Percentiles rank a stretch among this genome's conserved stretches.
Evolutionary conservation across 345 rosid species (phyloP).

Genomic region (Odontarrhena argentea): DNA sequence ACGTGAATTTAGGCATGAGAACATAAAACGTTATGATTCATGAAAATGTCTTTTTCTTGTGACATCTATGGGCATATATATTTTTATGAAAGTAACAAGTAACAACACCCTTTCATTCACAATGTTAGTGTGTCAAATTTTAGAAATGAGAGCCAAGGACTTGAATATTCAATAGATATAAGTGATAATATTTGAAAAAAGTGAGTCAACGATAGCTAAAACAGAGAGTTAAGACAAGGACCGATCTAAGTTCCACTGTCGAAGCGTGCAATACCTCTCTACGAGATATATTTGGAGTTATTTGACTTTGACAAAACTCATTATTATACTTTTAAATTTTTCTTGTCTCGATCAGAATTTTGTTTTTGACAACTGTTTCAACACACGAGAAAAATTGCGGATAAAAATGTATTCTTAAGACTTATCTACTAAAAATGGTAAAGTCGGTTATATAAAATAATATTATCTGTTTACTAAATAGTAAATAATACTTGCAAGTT

Average conservation of each 20-base stretch:
- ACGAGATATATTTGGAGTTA: slow-evolving; percentile 1
- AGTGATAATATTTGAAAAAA: not conserved
- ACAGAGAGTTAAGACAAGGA: slow-evolving; percentile 34
- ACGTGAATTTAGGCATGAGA: slow-evolving; percentile 3
- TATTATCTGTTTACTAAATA: too few species aligned
- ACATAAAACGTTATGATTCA: not conserved
- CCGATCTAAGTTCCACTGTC: not conserved
- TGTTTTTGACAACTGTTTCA: not conserved
- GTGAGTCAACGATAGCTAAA: slow-evolving; percentile 16
- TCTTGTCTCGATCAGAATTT: slow-evolving; percentile 17
- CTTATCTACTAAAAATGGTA: slow-evolving; percentile 22
- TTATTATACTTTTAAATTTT: not conserved
- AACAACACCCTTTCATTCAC: not conserved
- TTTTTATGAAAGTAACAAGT: not conserved
- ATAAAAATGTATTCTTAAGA: slow-evolving; percentile 8
- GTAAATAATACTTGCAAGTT: too few species aligned
- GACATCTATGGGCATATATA: not conserved
- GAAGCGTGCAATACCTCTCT: slow-evolving; percentile 29
- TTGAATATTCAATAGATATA: too few species aligned
- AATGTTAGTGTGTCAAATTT: not conserved
- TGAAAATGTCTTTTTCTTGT: not conserved
- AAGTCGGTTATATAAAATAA: too few species aligned
- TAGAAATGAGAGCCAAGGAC: not conserved
- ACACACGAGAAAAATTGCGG: not conserved
- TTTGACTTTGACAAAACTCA: slow-evolving; percentile 23